Percentiles rank a stretch among this genome's conserved stretches.
Conservation (phyloP, 495 filamentous ascomycete species). For the Talaromyces wortmannii region DNA sequence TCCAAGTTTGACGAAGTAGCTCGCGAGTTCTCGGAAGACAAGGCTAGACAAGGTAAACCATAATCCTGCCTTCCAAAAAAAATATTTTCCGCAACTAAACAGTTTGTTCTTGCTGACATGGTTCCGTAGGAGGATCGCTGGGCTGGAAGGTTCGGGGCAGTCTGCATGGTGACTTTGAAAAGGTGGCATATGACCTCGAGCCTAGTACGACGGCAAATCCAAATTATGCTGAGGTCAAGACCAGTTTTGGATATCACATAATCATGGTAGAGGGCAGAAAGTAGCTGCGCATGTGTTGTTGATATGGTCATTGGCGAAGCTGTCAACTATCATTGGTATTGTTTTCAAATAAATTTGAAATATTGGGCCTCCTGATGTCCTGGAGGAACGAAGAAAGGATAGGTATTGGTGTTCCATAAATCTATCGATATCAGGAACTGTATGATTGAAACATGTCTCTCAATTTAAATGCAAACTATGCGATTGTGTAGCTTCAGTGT, state of each 20-base stretch:
- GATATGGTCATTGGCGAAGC: no score
- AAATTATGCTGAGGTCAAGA: slow-evolving; percentile 75
- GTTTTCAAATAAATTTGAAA: no score
- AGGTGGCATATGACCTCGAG: slow-evolving; percentile 72
- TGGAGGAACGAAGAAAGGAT: no score
- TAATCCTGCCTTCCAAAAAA: neutral
- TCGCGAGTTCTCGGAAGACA: slow-evolving; percentile 79
- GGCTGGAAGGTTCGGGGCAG: slow-evolving; percentile 78
- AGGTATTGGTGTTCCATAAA: no score
- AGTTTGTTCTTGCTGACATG: neutral
- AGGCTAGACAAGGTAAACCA: slow-evolving; percentile 66
- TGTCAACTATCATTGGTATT: no score
- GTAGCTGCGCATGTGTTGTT: slow-evolving; percentile 12
- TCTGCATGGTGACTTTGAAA: slow-evolving; percentile 70
- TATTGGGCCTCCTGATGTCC: no score
- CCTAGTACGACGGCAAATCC: slow-evolving; percentile 69
- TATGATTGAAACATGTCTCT: no score
- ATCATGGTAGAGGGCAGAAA: slow-evolving; percentile 81
- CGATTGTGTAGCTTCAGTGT: no score
- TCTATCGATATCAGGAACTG: no score
- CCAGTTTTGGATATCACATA: slow-evolving; percentile 84
- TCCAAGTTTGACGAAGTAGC: slow-evolving; percentile 88
- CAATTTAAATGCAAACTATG: no score
- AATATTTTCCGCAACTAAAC: neutral
- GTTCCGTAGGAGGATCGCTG: slow-evolving; percentile 59